Percentiles rank a stretch among this genome's conserved stretches.
Conservation (phyloP, 2,329 filamentous ascomycete genomes). For the Cercospora beticola region DNA sequence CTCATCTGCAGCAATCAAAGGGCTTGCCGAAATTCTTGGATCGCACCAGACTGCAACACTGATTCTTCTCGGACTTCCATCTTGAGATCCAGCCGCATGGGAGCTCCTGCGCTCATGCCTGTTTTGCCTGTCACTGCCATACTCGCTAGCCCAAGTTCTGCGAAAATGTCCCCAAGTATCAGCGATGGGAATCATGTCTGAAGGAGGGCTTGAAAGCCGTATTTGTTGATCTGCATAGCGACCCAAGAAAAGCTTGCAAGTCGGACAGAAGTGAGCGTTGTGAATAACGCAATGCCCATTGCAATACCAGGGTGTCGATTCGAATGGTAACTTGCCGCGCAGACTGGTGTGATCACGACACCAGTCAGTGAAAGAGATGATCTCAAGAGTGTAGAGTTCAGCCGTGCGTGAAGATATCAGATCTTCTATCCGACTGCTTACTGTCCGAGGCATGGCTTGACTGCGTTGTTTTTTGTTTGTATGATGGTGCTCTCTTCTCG, state of each 20-base stretch:
- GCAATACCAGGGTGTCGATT: background rate
- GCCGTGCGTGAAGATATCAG: background rate
- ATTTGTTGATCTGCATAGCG: background rate
- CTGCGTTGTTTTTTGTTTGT: background rate
- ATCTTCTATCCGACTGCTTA: too few species aligned
- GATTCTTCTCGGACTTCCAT: background rate
- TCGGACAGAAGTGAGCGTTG: background rate
- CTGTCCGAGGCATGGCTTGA: background rate
- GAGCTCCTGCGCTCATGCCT: background rate
- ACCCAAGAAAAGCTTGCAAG: background rate
- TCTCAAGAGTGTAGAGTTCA: background rate
- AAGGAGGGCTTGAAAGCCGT: background rate
- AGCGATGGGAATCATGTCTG: background rate
- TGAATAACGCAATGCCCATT: background rate
- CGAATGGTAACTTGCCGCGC: background rate
- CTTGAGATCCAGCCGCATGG: background rate
- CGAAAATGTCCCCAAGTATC: background rate
- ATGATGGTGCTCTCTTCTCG: background rate
- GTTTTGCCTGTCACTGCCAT: background rate
- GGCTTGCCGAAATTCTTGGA: background rate
- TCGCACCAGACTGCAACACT: background rate
- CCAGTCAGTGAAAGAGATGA: background rate
- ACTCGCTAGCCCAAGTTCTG: background rate
- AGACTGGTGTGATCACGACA: background rate
- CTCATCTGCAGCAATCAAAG: background rate